Base-by-base conservation (phyloP, 495 filamentous ascomycete genomes). In the Aspergillus bridgeri region DNA sequence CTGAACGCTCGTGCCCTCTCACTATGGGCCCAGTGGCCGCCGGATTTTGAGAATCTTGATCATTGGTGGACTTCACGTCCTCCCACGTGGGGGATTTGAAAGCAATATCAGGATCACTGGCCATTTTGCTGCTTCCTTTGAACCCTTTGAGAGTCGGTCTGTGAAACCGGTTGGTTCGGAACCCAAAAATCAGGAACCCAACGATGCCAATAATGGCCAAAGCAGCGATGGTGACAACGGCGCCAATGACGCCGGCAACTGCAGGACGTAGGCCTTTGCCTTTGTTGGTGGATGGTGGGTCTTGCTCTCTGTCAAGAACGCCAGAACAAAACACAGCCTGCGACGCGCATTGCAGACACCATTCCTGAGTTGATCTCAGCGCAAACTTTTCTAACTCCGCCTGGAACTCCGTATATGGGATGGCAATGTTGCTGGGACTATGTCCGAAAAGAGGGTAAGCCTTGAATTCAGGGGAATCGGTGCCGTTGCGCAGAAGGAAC, bases 401-500 rank as follows among this genome's bases (percentile, higher is more conserved):
- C 3, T 67, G 66, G 74, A 96, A 96, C 24, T 84, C 83, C 21
- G 45, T 69, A 79, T 85, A 93, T 19, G 79, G 71, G 19, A 93
- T 66, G 7, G 74, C 69, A 5, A 70, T 74, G 51, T 80, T 74
- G 44, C 71, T 78, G 18, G 77, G 75, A 6, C 70, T 66, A 57
- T 75, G 73, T 22, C 83, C 83, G 61, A 95, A 93, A 3, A 95
- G 78, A 3, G 89, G 85, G 69, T 83, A 92, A 4, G 76, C 64
- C 2, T 53, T 60, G 6, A 87, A 81, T 22, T 75, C 67, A 24
- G 65, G 60, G 19, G 77, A 70, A n/a, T 80, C 79, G 15, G 88
- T 88, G 45, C 88, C 88, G 67, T 95, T 95, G 62, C 84, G 81
- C 69, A 92, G 84, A 11, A 89, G 71, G 73, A 92, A 91, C 42